Conservation (phyloP, 176 grass and related monocot species). For the Carex myosuroides region DNA sequence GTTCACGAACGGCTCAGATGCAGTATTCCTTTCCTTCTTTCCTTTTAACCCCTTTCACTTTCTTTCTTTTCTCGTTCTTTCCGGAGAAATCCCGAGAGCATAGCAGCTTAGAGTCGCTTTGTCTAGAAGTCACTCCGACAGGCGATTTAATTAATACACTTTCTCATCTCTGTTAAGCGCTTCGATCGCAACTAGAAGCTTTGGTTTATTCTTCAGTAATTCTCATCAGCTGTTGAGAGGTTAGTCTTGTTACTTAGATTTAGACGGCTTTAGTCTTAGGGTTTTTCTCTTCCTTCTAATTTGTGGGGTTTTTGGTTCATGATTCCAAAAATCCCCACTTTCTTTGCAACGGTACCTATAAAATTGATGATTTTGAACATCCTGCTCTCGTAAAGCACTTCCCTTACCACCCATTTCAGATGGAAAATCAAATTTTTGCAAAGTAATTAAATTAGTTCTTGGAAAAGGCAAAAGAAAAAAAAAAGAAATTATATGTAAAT, state of each 20-base stretch:
- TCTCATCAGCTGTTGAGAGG: background rate
- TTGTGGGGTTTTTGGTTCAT: background rate
- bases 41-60: background rate
- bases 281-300: background rate
- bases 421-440: background rate
- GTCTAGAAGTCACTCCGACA: background rate
- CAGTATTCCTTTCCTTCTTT: background rate
- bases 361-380: background rate
- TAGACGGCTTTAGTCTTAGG: background rate
- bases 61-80: background rate
- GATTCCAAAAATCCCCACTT: background rate
- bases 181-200: background rate
- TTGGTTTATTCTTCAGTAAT: background rate
- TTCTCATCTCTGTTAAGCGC: background rate
- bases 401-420: background rate
- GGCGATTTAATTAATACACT: background rate
- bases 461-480: background rate
- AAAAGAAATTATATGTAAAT: background rate
- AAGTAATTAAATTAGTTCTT: background rate
- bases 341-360: background rate
- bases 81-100: background rate
- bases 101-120: background rate
- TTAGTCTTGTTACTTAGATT: background rate
- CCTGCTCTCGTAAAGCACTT: too few relatives aligned
- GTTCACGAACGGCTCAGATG: too few relatives aligned